Base-by-base conservation (phyloP, 2,329 filamentous ascomycete species). In the Metarhizium rileyi region DNA sequence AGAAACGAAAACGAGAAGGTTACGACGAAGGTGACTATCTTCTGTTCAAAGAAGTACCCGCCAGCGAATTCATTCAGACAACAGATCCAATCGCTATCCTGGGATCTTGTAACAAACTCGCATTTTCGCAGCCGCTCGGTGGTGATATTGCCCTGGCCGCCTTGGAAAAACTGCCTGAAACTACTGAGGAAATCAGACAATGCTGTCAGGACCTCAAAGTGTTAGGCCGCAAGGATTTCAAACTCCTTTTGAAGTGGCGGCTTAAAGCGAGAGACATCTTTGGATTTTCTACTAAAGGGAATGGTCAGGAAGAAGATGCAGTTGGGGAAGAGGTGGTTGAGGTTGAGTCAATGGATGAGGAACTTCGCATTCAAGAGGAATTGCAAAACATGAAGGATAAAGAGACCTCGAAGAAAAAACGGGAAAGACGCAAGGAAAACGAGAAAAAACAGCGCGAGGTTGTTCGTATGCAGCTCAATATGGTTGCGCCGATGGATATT, bases 1-100 rank as follows among this genome's bases (percentile, higher is more conserved):
- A 97, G 77, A 98, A 96, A 80, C 77, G 93, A 51, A 97, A 96
- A 79, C 78, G 93, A 74, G 91, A 95, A 42, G 93, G 93, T 75
- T 98, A 98, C 57, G 91, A 97, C 57, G 93, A 98, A 67, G 91
- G 89, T 33, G 90, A 98, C 57, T 95, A 85, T 66, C 91, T 83
- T 4, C 88, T 95, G 60, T 95, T 86, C 73, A 95, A 96, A 65
- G 88, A 95, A 62, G 79, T 87, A 2, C 73, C 88, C 0, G 91
- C 90, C 0, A 93, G 84, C 64, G 89, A 96, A 49, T 98, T 97
- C 63, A 90, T 98, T 54, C 86, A 97, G 62, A 95, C 90, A 0
- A 82, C 80, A 0, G 93, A 98, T 62, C 93, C 93, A 0, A 96
- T 98, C 53, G 86, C 87, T 3, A 90, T 98, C 60, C 77, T 98